Percentiles rank a stretch among this genome's conserved stretches.
These are phyloP conservation scores for Salvia rosmarinus DNA, from an alignment of 257 asterid species.

Conservation along the genomic window DNA sequence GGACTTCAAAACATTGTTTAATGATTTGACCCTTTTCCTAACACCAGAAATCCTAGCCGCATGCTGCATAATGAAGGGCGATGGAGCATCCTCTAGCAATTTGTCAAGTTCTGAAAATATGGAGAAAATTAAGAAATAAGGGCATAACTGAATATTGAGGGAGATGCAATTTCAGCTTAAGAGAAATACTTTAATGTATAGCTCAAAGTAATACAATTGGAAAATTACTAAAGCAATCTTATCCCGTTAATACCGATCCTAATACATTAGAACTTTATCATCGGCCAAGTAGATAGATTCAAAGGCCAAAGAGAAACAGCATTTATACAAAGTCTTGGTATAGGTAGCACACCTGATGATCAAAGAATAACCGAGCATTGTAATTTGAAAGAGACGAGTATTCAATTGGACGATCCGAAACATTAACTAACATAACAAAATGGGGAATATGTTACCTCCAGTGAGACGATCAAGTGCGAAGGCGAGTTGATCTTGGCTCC, in stretches of 20 bases:
- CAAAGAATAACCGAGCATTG: too few relatives aligned
- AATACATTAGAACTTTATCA: constrained; percentile 9
- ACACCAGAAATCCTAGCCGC: constrained; percentile 88
- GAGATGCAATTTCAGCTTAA: neutral
- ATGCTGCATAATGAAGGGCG: constrained; percentile 95
- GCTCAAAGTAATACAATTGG: constrained; percentile 7
- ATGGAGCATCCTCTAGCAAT: constrained; percentile 91
- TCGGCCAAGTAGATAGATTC: neutral
- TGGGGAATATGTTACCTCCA: constrained; percentile 51
- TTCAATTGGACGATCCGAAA: too few relatives aligned
- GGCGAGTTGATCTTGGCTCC: constrained; percentile 80
- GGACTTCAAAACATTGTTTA: constrained; percentile 86
- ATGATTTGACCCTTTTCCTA: constrained; percentile 75
- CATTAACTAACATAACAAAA: neutral
- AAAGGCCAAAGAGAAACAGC: constrained; percentile 8
- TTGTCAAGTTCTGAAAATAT: constrained; percentile 79
- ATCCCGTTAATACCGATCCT: neutral
- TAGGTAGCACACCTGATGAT: too few relatives aligned
- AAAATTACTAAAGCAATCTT: neutral
- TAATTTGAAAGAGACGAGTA: too few relatives aligned
- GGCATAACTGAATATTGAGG: constrained; percentile 3
- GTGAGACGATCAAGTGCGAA: constrained; percentile 86
- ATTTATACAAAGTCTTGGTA: neutral
- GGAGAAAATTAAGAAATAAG: constrained; percentile 13
- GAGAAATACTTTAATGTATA: neutral